Base-by-base conservation (phyloP, 352 stramenopile genomes). In the Pythium aquatile region DNA sequence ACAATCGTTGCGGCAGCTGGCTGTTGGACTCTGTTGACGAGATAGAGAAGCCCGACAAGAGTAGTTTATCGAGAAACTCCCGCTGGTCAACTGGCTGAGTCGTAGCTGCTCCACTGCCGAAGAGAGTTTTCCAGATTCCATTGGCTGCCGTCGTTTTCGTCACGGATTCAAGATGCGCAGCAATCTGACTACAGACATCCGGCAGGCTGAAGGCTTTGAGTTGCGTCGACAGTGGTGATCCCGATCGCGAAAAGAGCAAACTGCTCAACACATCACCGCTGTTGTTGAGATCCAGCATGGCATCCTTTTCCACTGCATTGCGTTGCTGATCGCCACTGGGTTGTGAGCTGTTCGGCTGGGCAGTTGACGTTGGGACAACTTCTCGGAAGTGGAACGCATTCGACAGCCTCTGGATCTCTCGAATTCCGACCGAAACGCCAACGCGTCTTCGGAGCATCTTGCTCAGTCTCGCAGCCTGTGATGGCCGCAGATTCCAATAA, bases 61-160 rank as follows among this genome's bases (percentile, higher is more conserved):
- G 29, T 14, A 88, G 39, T 5, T 58, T 61, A 49, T 77, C 66
- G 1, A 89, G 29, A 58, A 90, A 91, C 14, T 73, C 58, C 37
- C 71, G 68, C 46, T 90, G 65, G 37, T 82, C 65, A 26, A 90
- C 63, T 0, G 30, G 32, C 17, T 87, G 65, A 5, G 51, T 32
- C 0, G 54, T 63, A 3, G 79, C 37, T 2, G 42, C 30, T 1
- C 10, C 63, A 6, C 67, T 35, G 1, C 67, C 76, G 56, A 92
- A 87, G 2, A 81, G 51, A 9, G 28, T 74, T 28, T 66, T 75
- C 83, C 83, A 92, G 1, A 89, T 74, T 16, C 47, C 77, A 24
- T 70, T 73, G 2, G 66, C 59, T 13, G 54, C 77, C 4, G 24
- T 65, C 1, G 66, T 77, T 30, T 73, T 74, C 13, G 65, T 77